Evolutionary conservation across 1,284 basidiomycete species (phyloP).

Genomic region (Stereum hirsutum): DNA sequence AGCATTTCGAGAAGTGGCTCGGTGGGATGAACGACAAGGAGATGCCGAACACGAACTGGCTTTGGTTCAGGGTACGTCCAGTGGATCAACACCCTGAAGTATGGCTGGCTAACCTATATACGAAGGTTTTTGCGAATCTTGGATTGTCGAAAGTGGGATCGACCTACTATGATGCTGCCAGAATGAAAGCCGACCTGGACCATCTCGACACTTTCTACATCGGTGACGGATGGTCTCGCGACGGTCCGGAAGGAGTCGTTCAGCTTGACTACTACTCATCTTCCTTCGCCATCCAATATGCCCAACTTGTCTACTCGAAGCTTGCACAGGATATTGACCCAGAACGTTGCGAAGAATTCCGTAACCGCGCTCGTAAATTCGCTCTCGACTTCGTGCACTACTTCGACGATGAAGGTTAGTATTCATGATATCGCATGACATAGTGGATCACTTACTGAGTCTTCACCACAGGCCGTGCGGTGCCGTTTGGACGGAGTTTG

Average conservation of each 20-base stretch:
- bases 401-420: conserved; percentile 58
- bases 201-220: conserved; percentile 77
- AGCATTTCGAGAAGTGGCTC: conserved; percentile 57
- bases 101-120: not conserved
- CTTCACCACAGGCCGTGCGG: conserved; percentile 55
- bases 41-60: conserved; percentile 72
- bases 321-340: conserved; percentile 57
- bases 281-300: conserved; percentile 60
- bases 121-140: conserved; percentile 67
- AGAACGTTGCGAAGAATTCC: conserved; percentile 52
- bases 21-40: conserved; percentile 71
- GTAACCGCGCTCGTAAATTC: conserved; percentile 53
- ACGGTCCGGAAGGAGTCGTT: conserved; percentile 70
- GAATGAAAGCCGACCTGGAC: conserved; percentile 68
- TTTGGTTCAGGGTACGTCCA: conserved; percentile 71
- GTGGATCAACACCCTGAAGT: too few species aligned
- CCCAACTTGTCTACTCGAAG: conserved; percentile 67
- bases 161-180: conserved; percentile 41
- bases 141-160: conserved; percentile 59
- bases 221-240: conserved; percentile 67
- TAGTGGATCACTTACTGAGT: too few species aligned
- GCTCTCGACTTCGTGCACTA: conserved; percentile 67
- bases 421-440: too few species aligned
- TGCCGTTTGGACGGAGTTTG: conserved; percentile 71
- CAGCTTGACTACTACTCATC: conserved; percentile 71